Base-by-base conservation (phyloP, 352 stramenopile genomes). In the Globisporangium heterothallicum region DNA sequence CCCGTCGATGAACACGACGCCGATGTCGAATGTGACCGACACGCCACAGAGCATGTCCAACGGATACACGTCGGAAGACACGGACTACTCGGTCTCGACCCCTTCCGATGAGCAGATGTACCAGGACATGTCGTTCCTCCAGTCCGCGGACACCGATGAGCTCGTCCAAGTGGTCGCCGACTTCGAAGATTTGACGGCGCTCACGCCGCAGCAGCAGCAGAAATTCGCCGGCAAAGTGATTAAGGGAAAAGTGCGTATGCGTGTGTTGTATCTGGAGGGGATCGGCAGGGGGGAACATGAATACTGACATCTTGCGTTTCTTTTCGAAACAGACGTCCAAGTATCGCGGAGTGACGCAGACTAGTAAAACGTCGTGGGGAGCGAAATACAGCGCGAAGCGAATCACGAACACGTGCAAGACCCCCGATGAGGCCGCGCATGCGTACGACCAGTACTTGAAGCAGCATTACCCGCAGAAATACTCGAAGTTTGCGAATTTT, bases 381-480 rank as follows among this genome's bases (percentile, higher is more conserved):
- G 81, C 81, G 55, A 92, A 92, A 64, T 92, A 92, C 73, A 90
- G 74, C 38, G 79, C 84, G 48, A 92, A 94, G 64, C 78, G 82
- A 40, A 91, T 94, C 52, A 90, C 80, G 19, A 94, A 92, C 68
- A 92, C 77, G 24, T 94, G 81, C 63, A 92, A 91, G 58, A 93
- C 84, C n/a, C 72, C 80, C 0, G 79, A 94, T 52, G 82, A 94
- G 45, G 84, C 84, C 6, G 84, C 82, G 25, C 74, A 74, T 47
- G 80, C 79, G 6, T 92, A 94, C 53, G 84, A 94, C 49, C 63
- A 77, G 49, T 94, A 94, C 58, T 47, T 94, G 29, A 89, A 90
- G 68, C 66, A 66, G 35, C 72, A 93, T 49, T 86, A 88, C 48
- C 80, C 80, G 21, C 71, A 88, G 30, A 94, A 92, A 46, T 92